Evolutionary conservation across 2,329 filamentous ascomycete species (phyloP).

Genomic region (Aspergillus puulaauensis): DNA sequence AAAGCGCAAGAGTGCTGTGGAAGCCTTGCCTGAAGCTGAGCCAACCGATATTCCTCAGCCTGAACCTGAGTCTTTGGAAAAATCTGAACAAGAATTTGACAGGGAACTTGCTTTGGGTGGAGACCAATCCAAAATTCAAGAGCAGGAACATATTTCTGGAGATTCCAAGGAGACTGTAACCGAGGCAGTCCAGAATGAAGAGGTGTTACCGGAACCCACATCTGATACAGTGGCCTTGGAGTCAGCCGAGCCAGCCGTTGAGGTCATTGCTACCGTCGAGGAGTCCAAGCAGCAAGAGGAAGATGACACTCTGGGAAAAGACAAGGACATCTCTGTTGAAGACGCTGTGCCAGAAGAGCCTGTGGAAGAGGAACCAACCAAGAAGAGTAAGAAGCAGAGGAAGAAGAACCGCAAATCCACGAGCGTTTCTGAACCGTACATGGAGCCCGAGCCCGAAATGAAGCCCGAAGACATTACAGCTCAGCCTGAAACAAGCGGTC

Average conservation of each 20-base stretch:
- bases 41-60: background rate
- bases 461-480: constrained; percentile 8
- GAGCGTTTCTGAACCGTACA: constrained; percentile 12
- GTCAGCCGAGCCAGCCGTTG: background rate
- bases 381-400: constrained; percentile 12
- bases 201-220: background rate
- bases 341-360: constrained; percentile 11
- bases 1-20: constrained; percentile 16
- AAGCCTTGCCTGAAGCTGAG: constrained; percentile 6
- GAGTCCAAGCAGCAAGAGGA: background rate
- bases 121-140: constrained; percentile 13
- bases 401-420: constrained; percentile 21
- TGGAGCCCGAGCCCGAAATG: constrained; percentile 10
- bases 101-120: constrained; percentile 13
- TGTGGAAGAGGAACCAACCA: constrained; percentile 17
- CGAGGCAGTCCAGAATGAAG: background rate
- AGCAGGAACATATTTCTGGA: background rate
- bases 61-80: constrained; percentile 5
- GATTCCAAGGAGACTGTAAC: background rate
- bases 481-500: constrained; percentile 19
- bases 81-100: background rate
- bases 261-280: background rate
- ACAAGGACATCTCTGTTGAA: background rate
- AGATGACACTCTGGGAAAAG: background rate
- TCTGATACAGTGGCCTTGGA: background rate